Evolutionary conservation across 441 rosid genomes (phyloP), one percentile per base, ranked within the genome.

Genomic region (Populus hybrid): DNA sequence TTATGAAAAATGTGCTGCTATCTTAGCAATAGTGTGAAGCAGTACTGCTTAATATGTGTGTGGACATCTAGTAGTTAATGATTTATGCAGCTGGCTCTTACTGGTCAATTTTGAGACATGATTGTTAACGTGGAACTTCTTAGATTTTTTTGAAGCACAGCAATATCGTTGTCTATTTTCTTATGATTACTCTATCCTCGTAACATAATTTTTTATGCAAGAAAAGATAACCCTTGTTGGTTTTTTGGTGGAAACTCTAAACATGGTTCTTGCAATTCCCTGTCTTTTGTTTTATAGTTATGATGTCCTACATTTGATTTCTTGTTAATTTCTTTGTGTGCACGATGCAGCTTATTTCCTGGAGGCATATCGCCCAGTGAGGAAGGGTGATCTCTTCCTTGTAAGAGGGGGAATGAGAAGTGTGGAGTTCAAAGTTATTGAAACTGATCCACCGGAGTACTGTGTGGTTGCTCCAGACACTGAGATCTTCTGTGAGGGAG

Each of bases 391-490:
- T 80, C 80, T 88, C 7, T 91, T 91, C 84, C 84, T 90, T 80
- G 95, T 91, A 0, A 85, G 95, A 81, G 95, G 95, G 36, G 95
- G 95, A 38, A 91, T 91, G 95, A 86, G 95, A 72, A 91, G 93
- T 50, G 87, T 91, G 1, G 95, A 91, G 82, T 91, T 91, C 77
- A 91, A 90, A 85, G 91, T 90, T 68, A 90, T 90, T 65, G 94
- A 90, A 80, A 89, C 92, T 12, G 94, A 90, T 12, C 94, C 94
- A 8, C 83, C 82, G 8, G 95, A 91, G 77, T 91, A 87, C 67
- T 91, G 95, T 83, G 93, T 91, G 76, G 95, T 91, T 66, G 91
- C 93, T 36, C 95, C 93, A 1, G 93, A 91, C 77, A 91, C 95
- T n/a, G 92, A 90, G 78, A 88, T 91, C 74, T 91, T 88, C 84